Base-by-base conservation (phyloP, 192 early-diverging fungal species). In the Physocladia obscura region DNA sequence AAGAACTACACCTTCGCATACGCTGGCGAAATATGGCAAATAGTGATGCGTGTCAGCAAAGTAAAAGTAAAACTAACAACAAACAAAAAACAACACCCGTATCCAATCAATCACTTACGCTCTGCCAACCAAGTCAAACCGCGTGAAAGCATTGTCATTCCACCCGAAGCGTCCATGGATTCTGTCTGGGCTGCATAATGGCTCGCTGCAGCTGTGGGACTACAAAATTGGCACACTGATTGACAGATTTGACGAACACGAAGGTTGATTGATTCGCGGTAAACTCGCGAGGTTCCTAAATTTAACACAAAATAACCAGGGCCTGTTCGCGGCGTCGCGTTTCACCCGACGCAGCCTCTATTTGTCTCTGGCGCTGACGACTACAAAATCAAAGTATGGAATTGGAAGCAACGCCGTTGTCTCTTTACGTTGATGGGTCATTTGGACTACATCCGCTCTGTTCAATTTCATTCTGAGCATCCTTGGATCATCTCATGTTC, bases 311-410 rank as follows among this genome's bases (percentile, higher is more conserved):
- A 44, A 8, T 39, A 22, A 37, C 24, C 78, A 94, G 97, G 97
- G 2, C 97, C 97, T 49, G 96, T 99, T 21, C 91, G 97, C 40
- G 95, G 94, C 31, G 90, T 98, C 63, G 88, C 92, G 26, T 99
- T 99, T 77, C 97, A 99, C 62, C 91, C 90, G 4, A 92, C 93
- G 0, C 95, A 98, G 74, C 94, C 95, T 31, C 80, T 99, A 11
- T 99, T 99, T 78, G 97, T 96, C 3, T 95, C 95, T 35, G 96
- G 94, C 35, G 97, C 94, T 61, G 97, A 99, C 74, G 97, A 99
- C 80, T 96, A 98, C 87, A 99, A 97, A 79, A 94, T 99, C 74
- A 97, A 96, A 79, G 94, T 99, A 19, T 99, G 97, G 97, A 97
- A 97, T 84, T 93, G 96, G 87, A 98, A 98, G 79, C 93, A 90